phyloP scores from a whole-genome alignment of 2,329 filamentous ascomycete species.

The Exophiala bonariae region DNA sequence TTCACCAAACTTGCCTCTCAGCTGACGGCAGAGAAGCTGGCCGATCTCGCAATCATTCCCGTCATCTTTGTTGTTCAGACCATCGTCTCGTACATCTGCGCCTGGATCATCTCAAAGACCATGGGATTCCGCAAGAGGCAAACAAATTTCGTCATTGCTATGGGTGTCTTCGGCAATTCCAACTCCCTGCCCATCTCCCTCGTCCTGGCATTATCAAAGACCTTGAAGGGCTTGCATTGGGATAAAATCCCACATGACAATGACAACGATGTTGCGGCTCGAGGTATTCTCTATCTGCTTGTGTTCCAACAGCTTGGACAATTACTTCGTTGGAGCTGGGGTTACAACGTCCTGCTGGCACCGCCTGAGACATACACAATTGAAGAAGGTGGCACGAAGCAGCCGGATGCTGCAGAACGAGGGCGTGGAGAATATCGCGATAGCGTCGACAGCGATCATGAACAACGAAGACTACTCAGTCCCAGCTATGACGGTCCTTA shows the following conservation, averaged over 20 bases:
- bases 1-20: slow-evolving; percentile 97
- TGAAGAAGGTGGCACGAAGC: slow-evolving; percentile 39
- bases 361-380: slow-evolving; percentile 64
- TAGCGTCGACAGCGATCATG: slow-evolving; percentile 36
- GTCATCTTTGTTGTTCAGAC: slow-evolving; percentile 90
- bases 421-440: slow-evolving; percentile 43
- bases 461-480: slow-evolving; percentile 22
- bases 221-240: slow-evolving; percentile 90
- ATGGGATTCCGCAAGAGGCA: slow-evolving; percentile 83
- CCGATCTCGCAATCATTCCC: slow-evolving; percentile 91
- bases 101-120: slow-evolving; percentile 67
- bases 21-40: slow-evolving; percentile 84
- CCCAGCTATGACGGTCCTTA: slow-evolving; percentile 21
- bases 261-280: slow-evolving; percentile 88
- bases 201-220: slow-evolving; percentile 90
- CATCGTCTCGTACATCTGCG: slow-evolving; percentile 77
- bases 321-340: slow-evolving; percentile 96
- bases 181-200: slow-evolving; percentile 97
- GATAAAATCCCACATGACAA: slow-evolving; percentile 87
- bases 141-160: slow-evolving; percentile 92
- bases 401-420: slow-evolving; percentile 36
- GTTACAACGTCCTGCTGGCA: slow-evolving; percentile 90
- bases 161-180: slow-evolving; percentile 97
- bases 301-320: slow-evolving; percentile 98
- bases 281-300: slow-evolving; percentile 90